Evolutionary conservation across 2,329 filamentous ascomycete genomes (phyloP).

Genomic region (Penicillium sp.): DNA sequence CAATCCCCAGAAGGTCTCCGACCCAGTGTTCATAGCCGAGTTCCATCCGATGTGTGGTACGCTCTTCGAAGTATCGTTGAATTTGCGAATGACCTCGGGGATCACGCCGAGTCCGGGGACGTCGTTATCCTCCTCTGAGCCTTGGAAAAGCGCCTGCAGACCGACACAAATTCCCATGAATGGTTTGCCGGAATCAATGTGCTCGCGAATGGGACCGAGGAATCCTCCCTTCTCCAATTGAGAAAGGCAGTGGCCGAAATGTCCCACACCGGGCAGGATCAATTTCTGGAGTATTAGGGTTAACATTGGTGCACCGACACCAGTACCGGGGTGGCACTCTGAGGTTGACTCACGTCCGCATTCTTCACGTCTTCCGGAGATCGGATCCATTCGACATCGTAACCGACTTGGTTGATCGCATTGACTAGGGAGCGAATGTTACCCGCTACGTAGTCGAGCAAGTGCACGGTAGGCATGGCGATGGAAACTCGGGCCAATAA

Average conservation of each 20-base stretch:
- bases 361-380: constrained; percentile 79
- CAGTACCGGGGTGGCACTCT: background rate
- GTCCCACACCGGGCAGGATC: constrained; percentile 92
- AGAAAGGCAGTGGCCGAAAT: constrained; percentile 93
- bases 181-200: constrained; percentile 88
- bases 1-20: constrained; percentile 71
- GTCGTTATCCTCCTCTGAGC: constrained; percentile 74
- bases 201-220: constrained; percentile 75
- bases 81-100: constrained; percentile 69
- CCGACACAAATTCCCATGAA: constrained; percentile 99
- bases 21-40: constrained; percentile 64
- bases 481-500: constrained; percentile 1
- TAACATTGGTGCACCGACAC: background rate
- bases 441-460: constrained; percentile 86
- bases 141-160: constrained; percentile 83
- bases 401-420: constrained; percentile 94
- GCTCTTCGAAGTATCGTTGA: constrained; percentile 75
- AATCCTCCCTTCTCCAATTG: constrained; percentile 83
- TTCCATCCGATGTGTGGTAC: constrained; percentile 99
- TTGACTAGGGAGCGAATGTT: constrained; percentile 96
- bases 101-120: constrained; percentile 77
- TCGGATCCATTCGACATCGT: constrained; percentile 87
- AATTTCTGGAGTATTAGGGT: constrained; percentile 65
- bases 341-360: constrained; percentile 67
- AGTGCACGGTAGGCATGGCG: constrained; percentile 51